These are phyloP conservation scores for Pichia kluyveri DNA, from an alignment of 805 yeast species.

Conservation along the genomic window DNA sequence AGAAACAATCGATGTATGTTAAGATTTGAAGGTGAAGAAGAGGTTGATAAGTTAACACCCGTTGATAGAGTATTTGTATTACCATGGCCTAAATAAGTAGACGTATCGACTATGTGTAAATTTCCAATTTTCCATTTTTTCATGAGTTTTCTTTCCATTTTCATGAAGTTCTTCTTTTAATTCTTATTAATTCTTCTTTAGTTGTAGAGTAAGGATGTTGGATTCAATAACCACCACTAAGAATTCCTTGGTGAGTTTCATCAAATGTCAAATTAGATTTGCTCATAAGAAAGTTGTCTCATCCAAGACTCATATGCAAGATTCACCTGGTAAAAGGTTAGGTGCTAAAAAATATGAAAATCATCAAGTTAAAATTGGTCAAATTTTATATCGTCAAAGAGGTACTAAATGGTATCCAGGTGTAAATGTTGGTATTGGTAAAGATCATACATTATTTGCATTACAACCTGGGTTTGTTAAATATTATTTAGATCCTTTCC, in stretches of 20 bases:
- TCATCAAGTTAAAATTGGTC: conserved; percentile 65
- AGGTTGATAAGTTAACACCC: conserved; percentile 89
- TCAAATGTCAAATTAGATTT: conserved; percentile 44
- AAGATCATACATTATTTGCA: conserved; percentile 89
- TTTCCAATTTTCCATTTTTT: too few species aligned
- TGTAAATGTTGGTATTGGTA: conserved; percentile 81
- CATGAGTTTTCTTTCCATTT: too few species aligned
- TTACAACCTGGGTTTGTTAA: conserved; percentile 88
- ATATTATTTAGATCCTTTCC: conserved; percentile 91
- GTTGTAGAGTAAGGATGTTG: too few species aligned
- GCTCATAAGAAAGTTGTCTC: conserved; percentile 95
- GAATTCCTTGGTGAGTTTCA: too few species aligned
- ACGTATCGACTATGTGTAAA: too few species aligned
- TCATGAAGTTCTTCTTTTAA: too few species aligned
- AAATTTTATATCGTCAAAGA: conserved; percentile 86
- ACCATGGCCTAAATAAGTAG: conserved; percentile 52
- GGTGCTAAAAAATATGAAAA: conserved; percentile 89
- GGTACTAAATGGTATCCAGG: conserved; percentile 96
- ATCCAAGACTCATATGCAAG: conserved; percentile 87
- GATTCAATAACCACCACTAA: too few species aligned
- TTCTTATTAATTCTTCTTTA: too few species aligned
- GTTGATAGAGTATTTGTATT: conserved; percentile 79
- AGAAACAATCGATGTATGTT: conserved; percentile 71
- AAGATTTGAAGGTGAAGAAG: conserved; percentile 94
- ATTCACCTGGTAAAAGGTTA: conserved; percentile 88